phyloP scores from a whole-genome alignment of 345 rosid species.

The Populus pruinosa region DNA sequence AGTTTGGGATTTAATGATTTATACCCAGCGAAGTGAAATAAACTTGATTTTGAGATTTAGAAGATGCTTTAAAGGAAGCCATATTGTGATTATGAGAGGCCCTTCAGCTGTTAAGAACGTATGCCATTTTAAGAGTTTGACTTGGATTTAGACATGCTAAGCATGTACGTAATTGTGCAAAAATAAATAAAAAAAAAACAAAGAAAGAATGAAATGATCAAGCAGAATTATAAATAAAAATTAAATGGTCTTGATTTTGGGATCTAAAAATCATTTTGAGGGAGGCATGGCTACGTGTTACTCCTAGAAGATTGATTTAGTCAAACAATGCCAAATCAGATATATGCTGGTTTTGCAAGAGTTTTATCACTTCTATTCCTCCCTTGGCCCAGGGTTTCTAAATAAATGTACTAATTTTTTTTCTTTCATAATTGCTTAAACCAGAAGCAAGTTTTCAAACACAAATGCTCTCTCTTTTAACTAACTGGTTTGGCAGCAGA shows the following conservation, averaged over 20 bases:
- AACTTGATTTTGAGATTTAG: neutral
- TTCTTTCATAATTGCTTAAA: neutral
- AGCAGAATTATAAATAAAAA: neutral
- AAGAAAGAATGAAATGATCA: neutral
- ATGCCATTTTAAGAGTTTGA: neutral
- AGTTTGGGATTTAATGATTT: neutral
- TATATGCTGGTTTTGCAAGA: neutral
- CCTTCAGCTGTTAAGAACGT: neutral
- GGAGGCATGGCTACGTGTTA: neutral
- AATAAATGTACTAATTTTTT: neutral
- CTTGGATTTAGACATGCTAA: neutral
- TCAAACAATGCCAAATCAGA: neutral
- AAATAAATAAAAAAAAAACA: neutral
- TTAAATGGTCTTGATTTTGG: neutral
- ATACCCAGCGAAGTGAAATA: neutral
- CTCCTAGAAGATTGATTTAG: neutral
- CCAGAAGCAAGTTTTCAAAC: neutral
- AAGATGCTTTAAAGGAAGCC: neutral
- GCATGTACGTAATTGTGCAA: neutral
- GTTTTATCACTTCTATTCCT: neutral
- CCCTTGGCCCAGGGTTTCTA: neutral
- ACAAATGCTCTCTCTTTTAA: neutral
- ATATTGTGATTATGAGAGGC: neutral
- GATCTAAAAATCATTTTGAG: neutral
- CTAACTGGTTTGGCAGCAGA: neutral